A percentile compares a stretch with the other conserved stretches of the same genome.
These are phyloP conservation scores for Venturia pyrina DNA, from an alignment of 2,329 filamentous ascomycete genomes.

Conservation along the genomic window DNA sequence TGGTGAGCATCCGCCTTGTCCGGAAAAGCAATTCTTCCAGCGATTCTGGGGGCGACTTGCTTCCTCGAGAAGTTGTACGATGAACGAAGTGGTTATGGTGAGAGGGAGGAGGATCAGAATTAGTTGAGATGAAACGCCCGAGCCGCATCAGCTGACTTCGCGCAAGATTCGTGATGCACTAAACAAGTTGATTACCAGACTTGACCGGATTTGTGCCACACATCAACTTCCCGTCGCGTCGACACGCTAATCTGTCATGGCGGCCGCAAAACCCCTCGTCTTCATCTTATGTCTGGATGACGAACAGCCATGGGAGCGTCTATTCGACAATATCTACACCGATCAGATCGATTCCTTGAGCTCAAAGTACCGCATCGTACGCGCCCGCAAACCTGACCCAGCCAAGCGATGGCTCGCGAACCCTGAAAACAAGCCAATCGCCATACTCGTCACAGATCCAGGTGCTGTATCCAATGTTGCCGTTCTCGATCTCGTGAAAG, in stretches of 20 bases:
- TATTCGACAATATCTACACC: neutral
- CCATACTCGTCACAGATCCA: neutral
- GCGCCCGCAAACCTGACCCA: neutral
- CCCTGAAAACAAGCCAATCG: conserved; percentile 5
- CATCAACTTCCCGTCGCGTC: neutral
- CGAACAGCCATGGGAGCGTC: conserved; percentile 9
- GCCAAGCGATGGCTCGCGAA: neutral
- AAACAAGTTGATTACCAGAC: neutral
- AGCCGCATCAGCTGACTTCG: neutral
- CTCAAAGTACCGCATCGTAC: neutral
- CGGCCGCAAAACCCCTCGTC: neutral
- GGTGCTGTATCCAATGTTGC: neutral
- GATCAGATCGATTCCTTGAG: neutral
- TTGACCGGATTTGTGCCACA: neutral
- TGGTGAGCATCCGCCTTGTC: neutral
- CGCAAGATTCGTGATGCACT: neutral
- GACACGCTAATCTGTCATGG: neutral
- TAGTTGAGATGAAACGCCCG: neutral
- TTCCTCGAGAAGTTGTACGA: neutral
- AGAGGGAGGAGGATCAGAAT: neutral
- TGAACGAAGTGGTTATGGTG: neutral
- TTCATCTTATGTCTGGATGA: conserved; percentile 1
- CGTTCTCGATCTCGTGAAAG: neutral
- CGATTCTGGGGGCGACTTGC: neutral
- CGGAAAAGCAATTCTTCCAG: neutral